Base-by-base conservation (phyloP, 176 grass and related monocot species). In the Puya raimondii region DNA sequence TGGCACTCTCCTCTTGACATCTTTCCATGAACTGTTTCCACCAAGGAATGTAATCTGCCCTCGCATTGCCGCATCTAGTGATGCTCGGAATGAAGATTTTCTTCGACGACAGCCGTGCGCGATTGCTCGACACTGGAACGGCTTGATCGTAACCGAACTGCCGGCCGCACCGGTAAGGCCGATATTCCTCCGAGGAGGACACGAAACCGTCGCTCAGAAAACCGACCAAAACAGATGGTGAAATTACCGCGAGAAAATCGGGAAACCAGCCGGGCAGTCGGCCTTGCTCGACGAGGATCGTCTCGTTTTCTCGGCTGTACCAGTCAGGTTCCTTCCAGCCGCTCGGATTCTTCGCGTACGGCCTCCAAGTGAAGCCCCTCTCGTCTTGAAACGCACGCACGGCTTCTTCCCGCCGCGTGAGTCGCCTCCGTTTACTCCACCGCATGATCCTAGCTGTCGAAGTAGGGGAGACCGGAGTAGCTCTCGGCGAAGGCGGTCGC, bases 131-230 rank as follows among this genome's bases (percentile, higher is more conserved):
- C 47, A 80, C 2, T 21, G 83, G 83, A 25, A 50, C 69, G 20
- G 71, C 73, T 74, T 90, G 83, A 74, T 90, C 87, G 74, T 85
- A 90, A 47, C 87, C 87, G 74, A 90, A 80, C 66, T 90, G 87
- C 64, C 82, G 81, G 1, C 72, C 82, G 53, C 76, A 71, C 63
- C 84, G 50, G 29, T 89, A 82, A 2, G 86, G 86, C 74, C 79
- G 80, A 53, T 85, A 89, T 49, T 71, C 65, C 23, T 64, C 64
- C 3, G 57, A 85, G 68, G 4, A 76, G 58, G n/a, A n/a, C n/a
- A 29, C 33, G 9, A 23, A 59, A 56, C n/a, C 67, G 85, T 85
- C 75, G 59, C 75, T 70, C 23, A 70, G 72, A 12, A 70, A 73
- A 50, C 86, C 82, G 11, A 27, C 74, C 56, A 89, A 72, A 2